Conservation (phyloP, 441 rosid species). For the Geranium incanum region DNA sequence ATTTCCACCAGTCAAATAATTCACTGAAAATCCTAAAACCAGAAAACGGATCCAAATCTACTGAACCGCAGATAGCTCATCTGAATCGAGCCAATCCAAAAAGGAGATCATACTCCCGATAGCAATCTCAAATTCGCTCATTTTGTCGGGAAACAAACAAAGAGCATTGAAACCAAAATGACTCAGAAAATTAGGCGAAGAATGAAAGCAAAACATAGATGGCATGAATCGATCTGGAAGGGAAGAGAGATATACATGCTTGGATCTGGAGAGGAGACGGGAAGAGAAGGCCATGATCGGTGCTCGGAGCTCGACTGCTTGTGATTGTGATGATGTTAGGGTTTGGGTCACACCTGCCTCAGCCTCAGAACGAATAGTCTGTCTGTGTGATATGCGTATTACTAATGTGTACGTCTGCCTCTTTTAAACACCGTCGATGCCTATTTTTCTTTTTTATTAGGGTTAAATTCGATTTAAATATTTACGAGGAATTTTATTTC, state of each 20-base stretch:
- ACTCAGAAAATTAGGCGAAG: neutral
- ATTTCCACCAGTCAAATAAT: neutral
- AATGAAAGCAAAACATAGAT: neutral
- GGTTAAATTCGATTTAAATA: neutral
- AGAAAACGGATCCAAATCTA: neutral
- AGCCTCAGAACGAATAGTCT: neutral
- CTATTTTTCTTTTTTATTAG: neutral
- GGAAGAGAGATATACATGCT: conserved; percentile 42
- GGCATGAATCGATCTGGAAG: conserved; percentile 4
- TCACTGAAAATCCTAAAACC: neutral
- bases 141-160: neutral
- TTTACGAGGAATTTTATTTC: neutral
- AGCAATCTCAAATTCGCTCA: neutral
- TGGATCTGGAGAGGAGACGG: conserved; percentile 67
- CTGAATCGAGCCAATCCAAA: neutral
- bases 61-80: neutral
- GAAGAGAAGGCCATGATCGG: conserved; percentile 59
- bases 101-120: neutral
- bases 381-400: conserved; percentile 4
- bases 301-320: neutral
- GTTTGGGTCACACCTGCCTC: conserved; percentile 5
- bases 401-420: conserved; percentile 7
- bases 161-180: neutral
- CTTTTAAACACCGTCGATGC: neutral
- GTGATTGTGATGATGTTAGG: conserved; percentile 13